A percentile compares a stretch with the other conserved stretches of the same genome.
These are phyloP conservation scores for Trametes cingulata DNA, from an alignment of 768 basidiomycete species.

Conservation along the genomic window DNA sequence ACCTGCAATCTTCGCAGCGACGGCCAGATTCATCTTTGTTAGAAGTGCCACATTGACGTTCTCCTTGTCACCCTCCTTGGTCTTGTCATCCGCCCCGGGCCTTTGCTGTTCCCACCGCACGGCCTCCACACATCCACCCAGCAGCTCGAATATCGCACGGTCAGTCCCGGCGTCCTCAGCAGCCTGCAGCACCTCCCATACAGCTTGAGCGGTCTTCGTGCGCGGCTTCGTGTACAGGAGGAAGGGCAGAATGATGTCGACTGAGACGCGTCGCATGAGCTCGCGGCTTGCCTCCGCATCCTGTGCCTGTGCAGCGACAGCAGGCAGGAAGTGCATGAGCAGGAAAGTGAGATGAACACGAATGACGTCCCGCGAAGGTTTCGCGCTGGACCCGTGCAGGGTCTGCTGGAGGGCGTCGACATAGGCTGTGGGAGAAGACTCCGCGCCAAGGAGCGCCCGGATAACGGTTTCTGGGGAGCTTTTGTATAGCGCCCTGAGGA, in stretches of 20 bases:
- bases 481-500: slow-evolving; percentile 70
- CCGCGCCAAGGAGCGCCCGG: neutral
- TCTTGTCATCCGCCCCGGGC: slow-evolving; percentile 34
- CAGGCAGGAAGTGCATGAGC: slow-evolving; percentile 44
- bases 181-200: slow-evolving; percentile 70
- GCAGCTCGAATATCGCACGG: slow-evolving; percentile 41
- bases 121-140: slow-evolving; percentile 55
- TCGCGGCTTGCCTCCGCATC: slow-evolving; percentile 8
- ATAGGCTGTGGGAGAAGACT: slow-evolving; percentile 35
- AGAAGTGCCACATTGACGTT: slow-evolving; percentile 40
- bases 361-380: slow-evolving; percentile 53
- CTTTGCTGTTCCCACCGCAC: slow-evolving; percentile 39
- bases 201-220: slow-evolving; percentile 61
- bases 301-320: slow-evolving; percentile 7
- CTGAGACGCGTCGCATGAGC: slow-evolving; percentile 39
- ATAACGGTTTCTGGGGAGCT: slow-evolving; percentile 43
- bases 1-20: slow-evolving; percentile 72
- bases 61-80: slow-evolving; percentile 28
- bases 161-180: slow-evolving; percentile 25
- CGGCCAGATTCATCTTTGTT: slow-evolving; percentile 50
- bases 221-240: slow-evolving; percentile 73
- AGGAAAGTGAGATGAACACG: slow-evolving; percentile 62
- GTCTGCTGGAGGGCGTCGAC: slow-evolving; percentile 43
- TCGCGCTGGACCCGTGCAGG: slow-evolving; percentile 38
- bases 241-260: slow-evolving; percentile 67